These are phyloP conservation scores for Zygnema cylindricum DNA, from an alignment of 139 green algal species.

Conservation along the genomic window DNA sequence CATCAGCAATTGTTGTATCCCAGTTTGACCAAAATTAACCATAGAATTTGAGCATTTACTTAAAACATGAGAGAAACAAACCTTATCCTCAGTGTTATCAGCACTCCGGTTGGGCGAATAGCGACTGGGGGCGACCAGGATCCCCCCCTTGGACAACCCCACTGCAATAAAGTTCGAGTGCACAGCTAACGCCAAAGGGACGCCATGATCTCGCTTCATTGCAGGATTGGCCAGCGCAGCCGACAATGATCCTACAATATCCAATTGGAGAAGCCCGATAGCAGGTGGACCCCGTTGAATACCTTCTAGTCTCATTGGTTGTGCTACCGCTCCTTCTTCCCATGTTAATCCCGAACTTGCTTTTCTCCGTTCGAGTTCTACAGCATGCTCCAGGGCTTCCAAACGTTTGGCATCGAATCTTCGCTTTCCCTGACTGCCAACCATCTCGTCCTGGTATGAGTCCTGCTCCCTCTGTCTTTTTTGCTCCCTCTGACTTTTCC, in stretches of 20 bases:
- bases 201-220: constrained; percentile 29
- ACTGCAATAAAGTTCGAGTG: constrained; percentile 46
- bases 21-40: too few species aligned
- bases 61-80: too few species aligned
- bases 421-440: not conserved
- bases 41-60: too few species aligned
- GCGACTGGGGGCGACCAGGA: constrained; percentile 19
- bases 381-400: constrained; percentile 39
- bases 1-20: too few species aligned
- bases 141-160: constrained; percentile 27
- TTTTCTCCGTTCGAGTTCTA: constrained; percentile 36
- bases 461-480: not conserved
- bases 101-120: constrained; percentile 20
- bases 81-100: constrained; percentile 25
- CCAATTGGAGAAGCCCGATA: constrained; percentile 51
- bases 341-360: constrained; percentile 18
- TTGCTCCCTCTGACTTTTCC: not conserved
- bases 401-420: not conserved
- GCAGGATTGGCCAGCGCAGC: constrained; percentile 1
- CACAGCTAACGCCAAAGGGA: constrained; percentile 22
- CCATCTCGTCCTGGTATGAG: not conserved
- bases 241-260: constrained; percentile 30
- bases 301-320: constrained; percentile 53
- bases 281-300: constrained; percentile 34
- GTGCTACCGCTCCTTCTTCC: constrained; percentile 45